These are phyloP conservation scores for Parafenestella ontariensis DNA, from an alignment of 2,329 filamentous ascomycete species.

Conservation along the genomic window DNA sequence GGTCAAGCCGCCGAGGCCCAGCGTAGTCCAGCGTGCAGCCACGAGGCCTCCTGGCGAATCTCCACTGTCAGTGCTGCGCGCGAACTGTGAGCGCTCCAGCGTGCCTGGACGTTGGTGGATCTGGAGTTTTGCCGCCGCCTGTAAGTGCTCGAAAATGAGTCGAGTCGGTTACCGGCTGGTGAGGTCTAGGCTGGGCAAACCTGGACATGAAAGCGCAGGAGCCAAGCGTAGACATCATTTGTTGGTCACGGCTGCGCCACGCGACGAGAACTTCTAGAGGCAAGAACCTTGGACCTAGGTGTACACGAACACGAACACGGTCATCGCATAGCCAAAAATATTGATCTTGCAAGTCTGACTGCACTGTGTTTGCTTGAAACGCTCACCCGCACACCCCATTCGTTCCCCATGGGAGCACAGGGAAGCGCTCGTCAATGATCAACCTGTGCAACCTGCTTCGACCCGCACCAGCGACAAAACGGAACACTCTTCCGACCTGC, in stretches of 20 bases:
- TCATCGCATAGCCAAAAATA: too few species aligned
- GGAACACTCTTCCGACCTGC: too few species aligned
- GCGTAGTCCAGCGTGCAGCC: not conserved
- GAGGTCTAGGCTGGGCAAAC: not conserved
- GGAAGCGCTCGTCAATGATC: too few species aligned
- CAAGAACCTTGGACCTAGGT: not conserved
- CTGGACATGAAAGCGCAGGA: not conserved
- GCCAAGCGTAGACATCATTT: not conserved
- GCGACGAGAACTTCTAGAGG: not conserved
- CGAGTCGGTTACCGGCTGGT: not conserved
- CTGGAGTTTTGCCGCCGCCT: not conserved
- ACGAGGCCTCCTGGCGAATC: slow-evolving; percentile 1
- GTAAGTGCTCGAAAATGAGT: not conserved
- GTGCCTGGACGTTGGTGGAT: not conserved
- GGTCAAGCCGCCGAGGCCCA: not conserved
- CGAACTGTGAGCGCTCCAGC: not conserved
- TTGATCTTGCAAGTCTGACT: too few species aligned
- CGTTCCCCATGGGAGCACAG: too few species aligned
- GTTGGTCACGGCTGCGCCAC: not conserved
- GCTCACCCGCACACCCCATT: too few species aligned
- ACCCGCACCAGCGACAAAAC: too few species aligned
- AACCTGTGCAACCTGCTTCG: too few species aligned
- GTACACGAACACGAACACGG: too few species aligned
- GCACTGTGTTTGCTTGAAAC: too few species aligned
- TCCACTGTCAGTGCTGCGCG: not conserved